Evolutionary conservation across 306 rosid genomes (phyloP).

Genomic region (Astragalus membranaceus): DNA sequence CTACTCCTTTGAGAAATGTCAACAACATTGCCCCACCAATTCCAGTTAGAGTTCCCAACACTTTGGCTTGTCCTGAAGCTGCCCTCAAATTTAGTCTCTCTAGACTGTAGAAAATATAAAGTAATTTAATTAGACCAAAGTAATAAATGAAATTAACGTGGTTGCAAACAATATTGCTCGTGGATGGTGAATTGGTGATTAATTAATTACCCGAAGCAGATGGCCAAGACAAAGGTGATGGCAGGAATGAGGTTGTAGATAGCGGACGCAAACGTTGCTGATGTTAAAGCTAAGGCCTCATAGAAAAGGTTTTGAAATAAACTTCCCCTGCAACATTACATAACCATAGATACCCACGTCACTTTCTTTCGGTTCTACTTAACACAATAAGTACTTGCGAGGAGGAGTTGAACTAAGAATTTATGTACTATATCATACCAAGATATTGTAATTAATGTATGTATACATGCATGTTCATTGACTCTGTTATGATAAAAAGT

Average conservation of each 20-base stretch:
- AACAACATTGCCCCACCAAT: conserved; percentile 73
- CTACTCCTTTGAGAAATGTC: conserved; percentile 47
- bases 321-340: conserved; percentile 28
- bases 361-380: too few species aligned
- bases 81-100: conserved; percentile 38
- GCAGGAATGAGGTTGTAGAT: conserved; percentile 39
- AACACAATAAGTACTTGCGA: too few species aligned
- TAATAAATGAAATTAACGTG: too few species aligned
- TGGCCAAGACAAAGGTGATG: conserved; percentile 37
- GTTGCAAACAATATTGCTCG: too few species aligned
- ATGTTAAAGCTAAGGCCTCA: conserved; percentile 28
- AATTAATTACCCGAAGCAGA: conserved; percentile 30
- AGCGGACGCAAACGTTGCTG: conserved; percentile 41
- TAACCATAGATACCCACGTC: background rate
- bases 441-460: too few species aligned
- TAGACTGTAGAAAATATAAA: conserved; percentile 21
- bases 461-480: background rate
- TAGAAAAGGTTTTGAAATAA: conserved; percentile 40
- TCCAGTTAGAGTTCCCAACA: conserved; percentile 53
- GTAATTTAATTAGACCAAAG: background rate
- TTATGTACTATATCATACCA: too few species aligned
- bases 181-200: too few species aligned
- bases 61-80: conserved; percentile 49
- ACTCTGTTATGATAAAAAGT: background rate
- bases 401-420: too few species aligned